phyloP scores from a whole-genome alignment of 257 asterid genomes.

The Ilex aquifolium region DNA sequence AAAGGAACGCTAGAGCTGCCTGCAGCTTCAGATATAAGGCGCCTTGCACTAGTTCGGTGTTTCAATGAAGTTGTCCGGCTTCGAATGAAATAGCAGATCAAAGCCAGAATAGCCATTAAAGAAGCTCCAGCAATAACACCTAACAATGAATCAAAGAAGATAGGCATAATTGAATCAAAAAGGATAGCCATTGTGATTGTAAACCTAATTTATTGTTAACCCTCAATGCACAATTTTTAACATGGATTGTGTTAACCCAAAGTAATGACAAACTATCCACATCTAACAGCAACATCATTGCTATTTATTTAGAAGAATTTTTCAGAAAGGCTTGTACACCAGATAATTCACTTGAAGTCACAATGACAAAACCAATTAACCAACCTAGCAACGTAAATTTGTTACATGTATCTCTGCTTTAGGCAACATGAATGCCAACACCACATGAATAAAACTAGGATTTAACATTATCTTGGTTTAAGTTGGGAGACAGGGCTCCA shows the following conservation, averaged over 20 bases:
- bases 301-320: neutral
- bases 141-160: constrained; percentile 2
- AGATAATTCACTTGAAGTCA: neutral
- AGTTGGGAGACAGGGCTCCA: too few species aligned
- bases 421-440: too few species aligned
- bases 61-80: constrained; percentile 36
- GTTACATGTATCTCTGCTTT: too few species aligned
- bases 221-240: neutral
- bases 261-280: neutral
- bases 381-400: too few species aligned
- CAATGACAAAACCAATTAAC: neutral
- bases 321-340: too few species aligned
- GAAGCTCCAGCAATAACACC: constrained; percentile 69
- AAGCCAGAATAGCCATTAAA: constrained; percentile 29
- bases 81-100: constrained; percentile 37
- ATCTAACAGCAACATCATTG: neutral
- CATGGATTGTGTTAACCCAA: neutral
- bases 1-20: constrained; percentile 57
- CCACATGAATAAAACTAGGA: too few species aligned
- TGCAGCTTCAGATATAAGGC: constrained; percentile 60
- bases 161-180: neutral
- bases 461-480: too few species aligned
- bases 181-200: neutral
- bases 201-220: too few species aligned
- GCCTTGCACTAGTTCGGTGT: constrained; percentile 49